Base-by-base conservation (phyloP, 192 early-diverging fungal species). In the Backusella liffmaniae region DNA sequence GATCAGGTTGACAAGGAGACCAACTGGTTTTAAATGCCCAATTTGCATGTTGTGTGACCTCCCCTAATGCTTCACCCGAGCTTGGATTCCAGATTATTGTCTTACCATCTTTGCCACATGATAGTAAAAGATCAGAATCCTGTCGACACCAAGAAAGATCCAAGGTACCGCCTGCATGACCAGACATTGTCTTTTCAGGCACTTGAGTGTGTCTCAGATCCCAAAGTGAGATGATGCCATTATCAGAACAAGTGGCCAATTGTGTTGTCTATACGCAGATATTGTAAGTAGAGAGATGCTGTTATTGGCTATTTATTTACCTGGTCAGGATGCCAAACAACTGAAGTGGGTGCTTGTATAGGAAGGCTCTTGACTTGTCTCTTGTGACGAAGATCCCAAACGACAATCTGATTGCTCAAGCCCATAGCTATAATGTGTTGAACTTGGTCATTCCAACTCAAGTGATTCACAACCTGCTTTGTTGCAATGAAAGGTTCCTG, bases 21-120 rank as follows among this genome's bases (percentile, higher is more conserved):
- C 97, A 98, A 77, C 95, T 92, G 46, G 94, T 94, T 76, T 98
- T 94, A 82, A 97, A 98, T 18, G 92, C 86, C 97, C 96, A 99
- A 86, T 98, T 98, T 75, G 80, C 83, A 68, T 89, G 89, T 59
- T 87, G 86, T 51, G 92, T 91, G 39, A 99, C 85, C 81, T 98
- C 95, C 26, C 96, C 97, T 79, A 98, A 88, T 35, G 93, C 84
- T 74, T 94, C 91, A 53, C 91, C 94, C 2, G 84, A 86, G 62
- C 75, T 83, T 12, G 96, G 91, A 79, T 97, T 94, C 97, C 97
- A 98, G 74, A 95, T 93, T 13, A 97, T 84, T 0, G 96, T 96
- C 42, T 94, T 85, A 81, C 94, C 96, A 80, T 99, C 98, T 83
- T 99, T 99, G 67, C 96, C 95, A 83, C 93, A 92, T 21, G 92